These are phyloP conservation scores for Cladorrhinum sp. DNA, from an alignment of 2,329 filamentous ascomycete species.

Conservation along the genomic window DNA sequence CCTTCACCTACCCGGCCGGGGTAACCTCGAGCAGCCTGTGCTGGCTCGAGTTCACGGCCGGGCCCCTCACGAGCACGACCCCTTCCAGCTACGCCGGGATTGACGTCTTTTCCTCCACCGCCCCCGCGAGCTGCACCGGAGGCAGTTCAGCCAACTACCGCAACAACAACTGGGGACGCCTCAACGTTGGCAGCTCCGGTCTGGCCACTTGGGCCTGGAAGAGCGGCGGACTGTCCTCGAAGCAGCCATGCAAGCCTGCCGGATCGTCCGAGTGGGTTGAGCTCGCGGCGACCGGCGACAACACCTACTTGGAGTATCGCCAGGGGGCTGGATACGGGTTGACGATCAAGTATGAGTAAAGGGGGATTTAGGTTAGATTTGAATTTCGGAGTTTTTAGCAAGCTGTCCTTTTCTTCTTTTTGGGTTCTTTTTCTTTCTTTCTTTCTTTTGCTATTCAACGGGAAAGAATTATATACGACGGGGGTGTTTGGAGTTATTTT, in stretches of 20 bases:
- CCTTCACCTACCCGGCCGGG: not conserved
- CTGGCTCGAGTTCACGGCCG: not conserved
- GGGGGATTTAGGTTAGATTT: too few relatives aligned
- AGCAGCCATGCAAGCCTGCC: not conserved
- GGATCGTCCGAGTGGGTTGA: not conserved
- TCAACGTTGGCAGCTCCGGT: not conserved
- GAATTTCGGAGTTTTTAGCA: too few relatives aligned
- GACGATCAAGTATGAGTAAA: not conserved
- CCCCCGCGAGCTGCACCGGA: not conserved
- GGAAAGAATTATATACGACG: too few relatives aligned
- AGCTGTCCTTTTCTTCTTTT: too few relatives aligned
- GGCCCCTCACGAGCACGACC: not conserved
- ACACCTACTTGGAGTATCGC: not conserved
- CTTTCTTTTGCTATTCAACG: not conserved
- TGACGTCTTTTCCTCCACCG: not conserved
- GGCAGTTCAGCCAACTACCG: not conserved
- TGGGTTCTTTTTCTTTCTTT: not conserved
- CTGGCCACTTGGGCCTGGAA: not conserved
- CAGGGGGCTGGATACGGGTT: not conserved
- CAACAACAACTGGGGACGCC: not conserved
- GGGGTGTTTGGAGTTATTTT: too few relatives aligned
- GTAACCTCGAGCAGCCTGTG: not conserved
- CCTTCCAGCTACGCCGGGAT: not conserved
- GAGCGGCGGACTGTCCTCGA: not conserved
- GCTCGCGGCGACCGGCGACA: not conserved